Conservation (phyloP, 2,329 filamentous ascomycete genomes). For the Phyllosticta citribraziliensis region DNA sequence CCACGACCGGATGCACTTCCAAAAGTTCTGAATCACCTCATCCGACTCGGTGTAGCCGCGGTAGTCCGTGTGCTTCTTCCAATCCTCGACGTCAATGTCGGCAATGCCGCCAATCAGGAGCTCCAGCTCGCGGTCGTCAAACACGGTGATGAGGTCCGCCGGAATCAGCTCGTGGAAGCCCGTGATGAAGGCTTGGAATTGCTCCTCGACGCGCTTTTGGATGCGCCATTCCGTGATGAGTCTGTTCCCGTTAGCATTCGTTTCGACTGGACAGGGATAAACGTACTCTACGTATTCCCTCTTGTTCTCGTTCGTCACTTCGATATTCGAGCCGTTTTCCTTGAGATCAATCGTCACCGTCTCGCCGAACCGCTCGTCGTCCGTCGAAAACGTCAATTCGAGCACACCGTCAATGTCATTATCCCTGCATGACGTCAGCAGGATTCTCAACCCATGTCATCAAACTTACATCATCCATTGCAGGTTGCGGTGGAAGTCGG, state of each 20-base stretch:
- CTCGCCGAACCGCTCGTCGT: slow-evolving; percentile 94
- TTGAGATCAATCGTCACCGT: slow-evolving; percentile 91
- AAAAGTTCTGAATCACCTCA: slow-evolving; percentile 96
- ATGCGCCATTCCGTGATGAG: slow-evolving; percentile 99
- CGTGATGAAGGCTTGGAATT: slow-evolving; percentile 95
- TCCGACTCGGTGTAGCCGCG: slow-evolving; percentile 96
- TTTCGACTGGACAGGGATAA: background rate
- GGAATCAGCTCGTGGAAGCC: slow-evolving; percentile 98
- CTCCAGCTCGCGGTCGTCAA: slow-evolving; percentile 95
- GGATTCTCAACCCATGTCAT: background rate
- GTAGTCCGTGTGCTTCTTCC: slow-evolving; percentile 99
- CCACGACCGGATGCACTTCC: slow-evolving; percentile 94
- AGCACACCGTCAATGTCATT: slow-evolving; percentile 94
- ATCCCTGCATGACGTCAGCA: slow-evolving; percentile 43
- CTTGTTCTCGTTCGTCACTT: slow-evolving; percentile 98
- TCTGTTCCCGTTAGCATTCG: slow-evolving; percentile 26
- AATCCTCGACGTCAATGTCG: slow-evolving; percentile 99
- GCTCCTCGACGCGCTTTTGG: slow-evolving; percentile 93
- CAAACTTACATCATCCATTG: slow-evolving; percentile 74
- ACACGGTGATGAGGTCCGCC: slow-evolving; percentile 92
- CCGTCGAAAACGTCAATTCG: slow-evolving; percentile 92
- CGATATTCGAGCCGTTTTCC: slow-evolving; percentile 78
- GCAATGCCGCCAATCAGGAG: slow-evolving; percentile 96
- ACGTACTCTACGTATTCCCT: slow-evolving; percentile 89
- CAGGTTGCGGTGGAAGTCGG: slow-evolving; percentile 91